Percentiles rank a stretch among this genome's conserved stretches.
Evolutionary conservation across 1,284 basidiomycete genomes (phyloP).

Genomic region (Cystobasidiaceae sp.): DNA sequence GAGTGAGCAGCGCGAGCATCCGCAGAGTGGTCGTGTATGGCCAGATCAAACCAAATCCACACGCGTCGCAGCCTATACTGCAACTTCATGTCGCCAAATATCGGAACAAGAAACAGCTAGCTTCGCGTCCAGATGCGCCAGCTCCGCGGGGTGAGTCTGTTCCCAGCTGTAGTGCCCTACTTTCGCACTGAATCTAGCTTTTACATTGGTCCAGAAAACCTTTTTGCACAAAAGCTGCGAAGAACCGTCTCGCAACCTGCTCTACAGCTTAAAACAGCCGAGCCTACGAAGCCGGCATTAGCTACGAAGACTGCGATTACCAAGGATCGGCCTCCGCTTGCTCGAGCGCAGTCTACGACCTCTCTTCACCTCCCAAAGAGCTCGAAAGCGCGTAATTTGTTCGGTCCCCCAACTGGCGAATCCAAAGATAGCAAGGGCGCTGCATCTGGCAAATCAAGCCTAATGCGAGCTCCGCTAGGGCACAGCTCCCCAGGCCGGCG

Average conservation of each 20-base stretch:
- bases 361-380: background rate
- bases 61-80: background rate
- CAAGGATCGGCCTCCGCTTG: too few relatives aligned
- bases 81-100: conserved; percentile 22
- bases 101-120: background rate
- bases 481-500: conserved; percentile 23
- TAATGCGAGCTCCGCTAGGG: background rate
- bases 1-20: conserved; percentile 8
- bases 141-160: conserved; percentile 16
- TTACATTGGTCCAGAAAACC: conserved; percentile 10
- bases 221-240: conserved; percentile 28
- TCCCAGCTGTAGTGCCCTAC: background rate
- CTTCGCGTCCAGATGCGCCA: conserved; percentile 22
- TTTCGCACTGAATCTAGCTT: background rate
- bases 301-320: too few relatives aligned
- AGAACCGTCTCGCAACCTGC: conserved; percentile 21
- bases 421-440: background rate
- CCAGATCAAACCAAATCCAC: background rate
- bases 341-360: too few relatives aligned
- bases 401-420: background rate
- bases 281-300: background rate
- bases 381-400: conserved; percentile 10
- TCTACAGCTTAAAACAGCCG: conserved; percentile 16
- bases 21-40: conserved; percentile 22
- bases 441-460: background rate